Percentiles rank a stretch among this genome's conserved stretches.
phyloP scores from a whole-genome alignment of 768 basidiomycete genomes.

The Boletus subparvulus region DNA sequence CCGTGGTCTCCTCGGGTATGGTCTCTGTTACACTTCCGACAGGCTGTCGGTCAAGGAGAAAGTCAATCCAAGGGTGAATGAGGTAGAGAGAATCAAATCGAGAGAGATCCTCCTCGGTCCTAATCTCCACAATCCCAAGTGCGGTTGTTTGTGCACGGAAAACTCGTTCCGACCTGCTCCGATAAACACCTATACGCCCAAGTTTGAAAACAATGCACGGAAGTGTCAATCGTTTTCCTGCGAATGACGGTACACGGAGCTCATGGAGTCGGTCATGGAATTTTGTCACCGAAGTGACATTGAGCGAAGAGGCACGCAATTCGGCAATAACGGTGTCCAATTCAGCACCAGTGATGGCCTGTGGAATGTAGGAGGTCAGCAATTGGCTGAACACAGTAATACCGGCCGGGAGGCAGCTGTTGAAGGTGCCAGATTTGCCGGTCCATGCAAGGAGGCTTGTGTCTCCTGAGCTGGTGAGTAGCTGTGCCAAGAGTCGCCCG shows the following conservation, averaged over 20 bases:
- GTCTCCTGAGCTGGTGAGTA: constrained; percentile 4
- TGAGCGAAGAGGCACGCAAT: not conserved
- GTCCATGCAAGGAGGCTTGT: constrained; percentile 9
- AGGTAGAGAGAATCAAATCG: too few species aligned
- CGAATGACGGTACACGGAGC: not conserved
- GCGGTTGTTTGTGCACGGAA: not conserved
- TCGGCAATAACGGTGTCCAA: not conserved
- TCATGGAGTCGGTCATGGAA: not conserved
- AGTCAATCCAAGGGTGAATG: too few species aligned
- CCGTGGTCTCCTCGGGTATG: not conserved
- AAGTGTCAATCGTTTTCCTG: not conserved
- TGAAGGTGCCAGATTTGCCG: not conserved
- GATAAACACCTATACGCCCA: not conserved
- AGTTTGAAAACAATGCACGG: constrained; percentile 8
- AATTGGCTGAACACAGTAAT: not conserved
- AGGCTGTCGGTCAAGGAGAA: too few species aligned
- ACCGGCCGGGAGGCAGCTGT: constrained; percentile 2
- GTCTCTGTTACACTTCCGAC: too few species aligned
- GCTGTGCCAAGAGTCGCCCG: constrained; percentile 1
- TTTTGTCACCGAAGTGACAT: not conserved
- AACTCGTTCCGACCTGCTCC: not conserved
- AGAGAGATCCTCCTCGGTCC: not conserved
- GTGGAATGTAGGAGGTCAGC: not conserved
- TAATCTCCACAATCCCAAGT: not conserved
- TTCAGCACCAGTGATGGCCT: not conserved